Evolutionary conservation across 2,329 filamentous ascomycete species (phyloP), one percentile per base, ranked within the genome.

Genomic region (Pleomassaria siparia): DNA sequence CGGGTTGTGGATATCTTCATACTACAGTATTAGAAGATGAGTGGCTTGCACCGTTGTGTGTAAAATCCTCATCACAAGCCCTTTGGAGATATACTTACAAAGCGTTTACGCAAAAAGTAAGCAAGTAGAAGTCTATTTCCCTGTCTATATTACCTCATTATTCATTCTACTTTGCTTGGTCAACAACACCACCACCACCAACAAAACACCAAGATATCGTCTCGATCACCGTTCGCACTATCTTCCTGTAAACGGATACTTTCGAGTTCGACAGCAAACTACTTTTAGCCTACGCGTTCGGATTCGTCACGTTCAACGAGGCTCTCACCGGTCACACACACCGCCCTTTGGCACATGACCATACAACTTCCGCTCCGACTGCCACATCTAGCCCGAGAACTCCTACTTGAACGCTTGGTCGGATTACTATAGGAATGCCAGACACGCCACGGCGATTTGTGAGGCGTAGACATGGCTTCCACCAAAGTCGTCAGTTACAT

Each of bases 271-370:
- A 21, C 32, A n/a, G 35, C 13, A 20, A 24, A 37, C 11, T 4
- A 13, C 35, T 10, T 12, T 22, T 37, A 37, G 35, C 35, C 11
- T 37, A 37, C 35, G 35, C 18, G 35, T 37, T 11, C n/a, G 35
- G 24, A 22, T 20, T 22, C 35, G 35, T 22, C 11, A 12, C 20
- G 12, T 26, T 3, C 42, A 20, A 44, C 30, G 40, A 49, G 41
- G 40, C 47, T 55, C 53, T 37, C 58, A 59, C 56, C 18, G 20
- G 20, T 24, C 55, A 56, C 55, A 48, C 56, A 59, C 56, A 59
- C 55, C 53, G 52, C 53, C 44, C 41, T 53, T 56, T 49, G 16
- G 16, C 37, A 20, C 25, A 26, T 40, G 25, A 28, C 29, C 37
- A 20, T 28, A 12, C 24, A 40, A 18, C 13, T 22, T 22, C 20